These are phyloP conservation scores for Aspergillus pseudonomiae DNA, from an alignment of 2,329 filamentous ascomycete species.

Conservation along the genomic window DNA sequence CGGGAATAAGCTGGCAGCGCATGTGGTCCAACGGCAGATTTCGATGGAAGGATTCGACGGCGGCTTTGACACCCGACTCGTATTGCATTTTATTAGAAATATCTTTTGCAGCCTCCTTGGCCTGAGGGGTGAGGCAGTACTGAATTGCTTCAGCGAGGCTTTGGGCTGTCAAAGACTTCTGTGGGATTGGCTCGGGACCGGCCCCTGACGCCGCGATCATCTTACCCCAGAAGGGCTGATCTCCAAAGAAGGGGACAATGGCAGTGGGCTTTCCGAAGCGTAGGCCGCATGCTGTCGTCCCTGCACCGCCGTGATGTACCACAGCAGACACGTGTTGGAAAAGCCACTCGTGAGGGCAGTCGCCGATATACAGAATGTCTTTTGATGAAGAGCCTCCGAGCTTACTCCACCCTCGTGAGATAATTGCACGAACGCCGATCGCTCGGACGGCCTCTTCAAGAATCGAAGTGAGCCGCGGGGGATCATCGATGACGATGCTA, in stretches of 20 bases:
- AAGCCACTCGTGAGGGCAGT: slow-evolving; percentile 62
- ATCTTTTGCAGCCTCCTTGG: slow-evolving; percentile 38
- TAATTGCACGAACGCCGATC: slow-evolving; percentile 54
- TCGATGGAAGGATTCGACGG: slow-evolving; percentile 51
- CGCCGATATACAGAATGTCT: slow-evolving; percentile 55
- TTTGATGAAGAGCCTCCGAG: slow-evolving; percentile 40
- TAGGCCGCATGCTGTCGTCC: slow-evolving; percentile 61
- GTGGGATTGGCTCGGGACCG: slow-evolving; percentile 53
- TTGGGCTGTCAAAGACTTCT: slow-evolving; percentile 48
- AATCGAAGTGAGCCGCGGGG: slow-evolving; percentile 46
- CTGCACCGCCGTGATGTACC: slow-evolving; percentile 63
- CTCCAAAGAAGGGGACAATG: slow-evolving; percentile 62
- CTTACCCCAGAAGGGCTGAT: slow-evolving; percentile 60
- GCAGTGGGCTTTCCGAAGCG: slow-evolving; percentile 55
- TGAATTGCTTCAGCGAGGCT: slow-evolving; percentile 51
- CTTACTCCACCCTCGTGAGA: slow-evolving; percentile 60
- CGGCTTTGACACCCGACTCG: slow-evolving; percentile 47
- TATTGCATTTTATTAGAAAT: slow-evolving; percentile 43
- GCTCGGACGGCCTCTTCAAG: slow-evolving; percentile 53
- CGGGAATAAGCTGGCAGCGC: slow-evolving; percentile 28
- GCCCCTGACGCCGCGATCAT: slow-evolving; percentile 56
- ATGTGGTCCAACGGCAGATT: slow-evolving; percentile 31
- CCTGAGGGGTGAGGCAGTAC: slow-evolving; percentile 46
- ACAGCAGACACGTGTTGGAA: slow-evolving; percentile 60
- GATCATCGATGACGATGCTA: slow-evolving; percentile 58